phyloP scores from a whole-genome alignment of 805 yeast genomes.

The Phaffomyces thermotolerans region DNA sequence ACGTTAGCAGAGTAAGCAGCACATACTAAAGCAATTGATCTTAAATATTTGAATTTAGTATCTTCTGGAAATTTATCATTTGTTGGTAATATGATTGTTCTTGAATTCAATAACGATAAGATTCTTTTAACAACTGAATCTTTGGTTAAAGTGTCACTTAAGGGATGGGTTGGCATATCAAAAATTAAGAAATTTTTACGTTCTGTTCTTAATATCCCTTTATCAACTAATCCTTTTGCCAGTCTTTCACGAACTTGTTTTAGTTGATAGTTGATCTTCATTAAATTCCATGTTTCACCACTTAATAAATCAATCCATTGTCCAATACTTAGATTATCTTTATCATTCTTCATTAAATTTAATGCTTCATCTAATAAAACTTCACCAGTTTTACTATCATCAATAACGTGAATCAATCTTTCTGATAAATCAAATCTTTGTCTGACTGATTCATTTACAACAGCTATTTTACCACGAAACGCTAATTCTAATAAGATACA shows the following conservation, averaged over 20 bases:
- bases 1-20: slow-evolving; percentile 96
- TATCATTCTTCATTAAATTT: slow-evolving; percentile 81
- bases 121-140: slow-evolving; percentile 73
- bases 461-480: slow-evolving; percentile 77
- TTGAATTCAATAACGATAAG: slow-evolving; percentile 57
- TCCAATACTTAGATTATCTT: slow-evolving; percentile 66
- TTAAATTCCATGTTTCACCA: slow-evolving; percentile 96
- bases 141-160: slow-evolving; percentile 79
- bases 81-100: slow-evolving; percentile 55
- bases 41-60: slow-evolving; percentile 59
- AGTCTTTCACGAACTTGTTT: slow-evolving; percentile 95
- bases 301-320: slow-evolving; percentile 91
- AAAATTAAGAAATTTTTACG: slow-evolving; percentile 88
- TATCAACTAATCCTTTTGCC: slow-evolving; percentile 95
- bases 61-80: slow-evolving; percentile 62
- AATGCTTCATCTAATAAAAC: slow-evolving; percentile 90
- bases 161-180: slow-evolving; percentile 98
- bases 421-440: slow-evolving; percentile 84
- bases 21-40: slow-evolving; percentile 76
- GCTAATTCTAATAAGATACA: slow-evolving; percentile 90
- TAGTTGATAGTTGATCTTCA: slow-evolving; percentile 90
- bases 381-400: slow-evolving; percentile 87
- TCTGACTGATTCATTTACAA: slow-evolving; percentile 89
- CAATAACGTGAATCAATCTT: slow-evolving; percentile 79
- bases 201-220: slow-evolving; percentile 93